Percentiles rank a stretch among this genome's conserved stretches.
Conservation (phyloP, 345 rosid species). For the Lumnitzera racemosa region DNA sequence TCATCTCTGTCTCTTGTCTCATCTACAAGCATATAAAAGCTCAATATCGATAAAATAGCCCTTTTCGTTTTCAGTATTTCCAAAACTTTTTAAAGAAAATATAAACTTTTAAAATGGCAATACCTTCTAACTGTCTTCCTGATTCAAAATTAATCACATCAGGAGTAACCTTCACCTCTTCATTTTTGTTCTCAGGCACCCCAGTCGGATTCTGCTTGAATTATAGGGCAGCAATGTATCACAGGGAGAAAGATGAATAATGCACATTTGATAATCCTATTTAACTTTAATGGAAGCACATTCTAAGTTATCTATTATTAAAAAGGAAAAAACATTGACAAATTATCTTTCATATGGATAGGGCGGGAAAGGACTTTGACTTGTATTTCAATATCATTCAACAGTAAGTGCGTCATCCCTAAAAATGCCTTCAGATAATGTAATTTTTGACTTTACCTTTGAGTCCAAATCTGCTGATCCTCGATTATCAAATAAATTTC, state of each 20-base stretch:
- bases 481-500: slow-evolving; percentile 39
- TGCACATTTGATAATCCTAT: too few relatives aligned
- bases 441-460: slow-evolving; percentile 24
- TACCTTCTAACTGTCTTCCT: slow-evolving; percentile 29
- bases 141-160: slow-evolving; percentile 13
- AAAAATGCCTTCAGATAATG: neutral
- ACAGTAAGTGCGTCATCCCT: neutral
- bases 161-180: slow-evolving; percentile 9
- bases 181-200: slow-evolving; percentile 16
- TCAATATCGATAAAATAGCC: neutral
- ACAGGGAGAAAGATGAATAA: too few relatives aligned
- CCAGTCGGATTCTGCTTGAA: slow-evolving; percentile 21
- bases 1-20: slow-evolving; percentile 18
- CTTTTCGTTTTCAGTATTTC: neutral
- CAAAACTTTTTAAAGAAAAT: neutral
- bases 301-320: too few relatives aligned
- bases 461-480: slow-evolving; percentile 21
- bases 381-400: too few relatives aligned
- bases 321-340: too few relatives aligned
- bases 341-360: too few relatives aligned
- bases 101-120: neutral
- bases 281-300: too few relatives aligned
- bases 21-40: slow-evolving; percentile 7
- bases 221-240: neutral
- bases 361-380: too few relatives aligned